Conservation (phyloP, 2,329 filamentous ascomycete genomes). For the Diplodia seriata region DNA sequence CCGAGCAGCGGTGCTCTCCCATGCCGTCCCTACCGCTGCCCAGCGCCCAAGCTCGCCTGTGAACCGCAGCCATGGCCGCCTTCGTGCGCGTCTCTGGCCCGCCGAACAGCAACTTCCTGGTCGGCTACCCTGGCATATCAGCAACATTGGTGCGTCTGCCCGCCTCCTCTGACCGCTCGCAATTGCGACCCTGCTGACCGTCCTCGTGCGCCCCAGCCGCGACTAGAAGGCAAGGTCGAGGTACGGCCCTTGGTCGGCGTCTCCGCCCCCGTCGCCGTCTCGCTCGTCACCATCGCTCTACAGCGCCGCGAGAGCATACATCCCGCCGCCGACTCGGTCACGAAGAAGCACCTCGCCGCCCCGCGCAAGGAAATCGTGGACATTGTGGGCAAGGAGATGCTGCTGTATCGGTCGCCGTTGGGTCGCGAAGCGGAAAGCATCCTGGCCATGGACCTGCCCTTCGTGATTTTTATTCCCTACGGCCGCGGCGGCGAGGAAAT, state of each 20-base stretch:
- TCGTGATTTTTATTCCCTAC: slow-evolving; percentile 96
- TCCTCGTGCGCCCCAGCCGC: slow-evolving; percentile 66
- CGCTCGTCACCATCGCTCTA: slow-evolving; percentile 90
- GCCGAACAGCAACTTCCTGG: slow-evolving; percentile 94
- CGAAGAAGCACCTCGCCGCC: slow-evolving; percentile 88
- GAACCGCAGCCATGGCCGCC: slow-evolving; percentile 60
- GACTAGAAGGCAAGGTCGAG: slow-evolving; percentile 97
- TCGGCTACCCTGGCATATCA: slow-evolving; percentile 97
- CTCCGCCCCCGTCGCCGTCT: slow-evolving; percentile 88
- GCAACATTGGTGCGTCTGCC: slow-evolving; percentile 88
- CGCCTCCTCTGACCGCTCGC: slow-evolving; percentile 21
- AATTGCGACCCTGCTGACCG: slow-evolving; percentile 22
- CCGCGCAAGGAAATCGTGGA: slow-evolving; percentile 90
- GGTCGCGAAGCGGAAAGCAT: slow-evolving; percentile 88
- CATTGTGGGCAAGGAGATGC: slow-evolving; percentile 93
- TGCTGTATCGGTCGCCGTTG: slow-evolving; percentile 84
- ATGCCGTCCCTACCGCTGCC: slow-evolving; percentile 33
- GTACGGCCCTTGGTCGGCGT: slow-evolving; percentile 85
- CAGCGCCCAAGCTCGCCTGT: slow-evolving; percentile 30
- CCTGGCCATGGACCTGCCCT: slow-evolving; percentile 94
- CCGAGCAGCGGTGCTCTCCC: slow-evolving; percentile 30
- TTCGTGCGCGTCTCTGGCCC: slow-evolving; percentile 96
- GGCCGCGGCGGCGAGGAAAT: slow-evolving; percentile 89
- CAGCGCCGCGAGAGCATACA: slow-evolving; percentile 96
- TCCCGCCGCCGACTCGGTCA: slow-evolving; percentile 90